Evolutionary conservation across 2,329 filamentous ascomycete species (phyloP), one percentile per base, ranked within the genome.

Genomic region (Verticillium zaregamsianum): DNA sequence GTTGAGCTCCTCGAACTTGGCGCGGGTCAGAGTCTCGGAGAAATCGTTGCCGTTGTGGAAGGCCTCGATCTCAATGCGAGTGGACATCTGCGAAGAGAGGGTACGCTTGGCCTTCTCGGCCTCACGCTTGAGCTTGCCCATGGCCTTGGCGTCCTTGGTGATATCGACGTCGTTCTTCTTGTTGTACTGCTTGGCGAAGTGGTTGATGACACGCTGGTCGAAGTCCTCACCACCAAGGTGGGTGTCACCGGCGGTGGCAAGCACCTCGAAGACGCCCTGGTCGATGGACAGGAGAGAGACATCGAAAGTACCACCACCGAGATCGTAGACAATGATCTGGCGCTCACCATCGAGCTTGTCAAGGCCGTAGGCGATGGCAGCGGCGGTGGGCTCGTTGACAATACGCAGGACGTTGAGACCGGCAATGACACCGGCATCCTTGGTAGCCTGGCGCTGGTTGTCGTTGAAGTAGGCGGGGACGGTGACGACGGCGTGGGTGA

Each of bases 1-100:
- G 90, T 98, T 98, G 72, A 98, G 87, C 82, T 98, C 94, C 83
- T 99, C 95, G 73, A 99, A 98, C 87, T 98, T 98, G 85, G 95
- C 95, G 71, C 94, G 92, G 77, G 94, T 97, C 59, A 99, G 87
- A 66, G 93, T 97, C 88, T 98, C 94, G 57, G 93, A 97, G 86
- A 98, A 97, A 79, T 98, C 95, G 69, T 96, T 90, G 83, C 95
- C 95, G 71, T 96, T 88, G 82, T 92, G 90, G 90, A 99, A 96
- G 69, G 92, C 90, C 80, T 99, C 95, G 68, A 99, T 97, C 82
- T 98, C 95, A 70, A 97, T 93, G 70, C 92, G 91, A 69, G 92
- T 92, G 68, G 90, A 93, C 89, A 92, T 93, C 83, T 96, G 92
- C 68, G 92, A 95, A 74, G 91, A 97, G 62, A 99, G 89, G 71